Base-by-base conservation (phyloP, 179 eudicot genomes). In the Monotropa hypopitys region DNA sequence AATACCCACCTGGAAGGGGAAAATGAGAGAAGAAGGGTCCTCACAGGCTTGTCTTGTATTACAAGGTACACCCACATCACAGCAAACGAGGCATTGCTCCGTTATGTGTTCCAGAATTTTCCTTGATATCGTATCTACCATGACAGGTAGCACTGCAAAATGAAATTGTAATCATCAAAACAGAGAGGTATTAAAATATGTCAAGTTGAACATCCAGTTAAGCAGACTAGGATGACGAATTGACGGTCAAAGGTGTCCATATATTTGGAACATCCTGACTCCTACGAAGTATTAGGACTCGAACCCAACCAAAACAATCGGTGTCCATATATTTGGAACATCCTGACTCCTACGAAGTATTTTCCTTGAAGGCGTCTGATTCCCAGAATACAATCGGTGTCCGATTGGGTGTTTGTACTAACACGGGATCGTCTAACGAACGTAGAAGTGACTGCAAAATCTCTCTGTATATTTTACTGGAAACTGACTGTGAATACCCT, bases 41-140 rank as follows among this genome's bases (percentile, higher is more conserved):
- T 88, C 77, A 82, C 98, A 94, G 70, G 90, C 90, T 79, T 88
- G 97, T 66, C 95, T 90, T 85, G 98, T 97, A 84, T 89, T 88
- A 85, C 98, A 94, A 32, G 97, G 94, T 72, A 92, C 63, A 32
- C 98, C 98, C 76, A 78, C 87, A 86, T 94, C 98, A 83, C 93
- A 94, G 88, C 98, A 94, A 62, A 92, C 82, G 3, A 94, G 97
- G 80, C 98, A 94, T 68, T 90, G 88, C 76, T 94, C 98, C 32
- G 92, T 89, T 59, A 94, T 94, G 83, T 94, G 98, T 86, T 91
- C 89, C 81, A 84, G 83, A 61, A 94, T 92, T 89, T 89, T 94
- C 82, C 85, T 88, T 74, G 88, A 84, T 28, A 92, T 88, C 9
- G 93, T 85, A 82, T 94, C 97, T 30, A 92, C 81, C 84, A 88